Conservation (phyloP, 768 basidiomycete genomes). For the Termitomyces sp. region DNA sequence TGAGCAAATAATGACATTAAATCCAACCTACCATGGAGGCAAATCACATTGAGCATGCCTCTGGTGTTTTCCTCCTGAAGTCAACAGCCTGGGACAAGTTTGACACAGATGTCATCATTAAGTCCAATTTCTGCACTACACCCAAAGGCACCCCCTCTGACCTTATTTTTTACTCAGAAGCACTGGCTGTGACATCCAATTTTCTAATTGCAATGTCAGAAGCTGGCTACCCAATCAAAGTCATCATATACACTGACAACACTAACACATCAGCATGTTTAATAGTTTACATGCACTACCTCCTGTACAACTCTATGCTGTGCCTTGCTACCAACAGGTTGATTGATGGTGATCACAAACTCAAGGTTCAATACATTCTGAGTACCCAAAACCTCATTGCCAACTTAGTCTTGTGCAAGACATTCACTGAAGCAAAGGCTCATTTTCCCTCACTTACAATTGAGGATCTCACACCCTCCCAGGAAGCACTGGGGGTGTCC, state of each 20-base stretch:
- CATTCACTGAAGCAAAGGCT: background rate
- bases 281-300: background rate
- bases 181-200: background rate
- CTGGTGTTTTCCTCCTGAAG: background rate
- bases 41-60: background rate
- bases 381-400: background rate
- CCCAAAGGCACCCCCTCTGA: background rate
- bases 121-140: background rate
- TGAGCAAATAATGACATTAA: background rate
- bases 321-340: background rate
- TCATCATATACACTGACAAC: background rate
- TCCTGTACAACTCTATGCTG: background rate
- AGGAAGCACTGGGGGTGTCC: constrained; percentile 1
- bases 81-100: background rate
- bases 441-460: background rate
- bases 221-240: background rate
- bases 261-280: background rate
- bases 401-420: background rate
- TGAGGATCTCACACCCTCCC: background rate
- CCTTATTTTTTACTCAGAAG: background rate
- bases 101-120: background rate
- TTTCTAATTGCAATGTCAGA: background rate
- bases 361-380: background rate
- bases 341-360: background rate
- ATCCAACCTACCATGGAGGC: background rate